phyloP scores from a whole-genome alignment of 1,139 yeast species.

The Geotrichum carabidarum region DNA sequence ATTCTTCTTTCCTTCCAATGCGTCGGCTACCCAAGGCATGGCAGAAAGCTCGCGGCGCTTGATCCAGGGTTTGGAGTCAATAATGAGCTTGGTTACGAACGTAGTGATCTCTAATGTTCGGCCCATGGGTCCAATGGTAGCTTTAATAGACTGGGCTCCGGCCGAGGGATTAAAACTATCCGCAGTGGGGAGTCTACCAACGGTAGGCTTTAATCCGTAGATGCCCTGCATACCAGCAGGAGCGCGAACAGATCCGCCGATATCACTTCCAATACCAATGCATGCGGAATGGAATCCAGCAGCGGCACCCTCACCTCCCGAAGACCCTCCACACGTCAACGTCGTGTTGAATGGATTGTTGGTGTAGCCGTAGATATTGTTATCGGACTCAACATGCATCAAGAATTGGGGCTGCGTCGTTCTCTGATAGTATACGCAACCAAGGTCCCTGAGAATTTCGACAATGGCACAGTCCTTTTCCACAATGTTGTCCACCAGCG shows the following conservation, averaged over 20 bases:
- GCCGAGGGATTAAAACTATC: slow-evolving; percentile 46
- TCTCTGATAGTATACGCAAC: slow-evolving; percentile 59
- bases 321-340: slow-evolving; percentile 62
- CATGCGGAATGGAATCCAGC: slow-evolving; percentile 61
- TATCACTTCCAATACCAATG: slow-evolving; percentile 69
- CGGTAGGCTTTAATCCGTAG: slow-evolving; percentile 64
- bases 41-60: slow-evolving; percentile 47
- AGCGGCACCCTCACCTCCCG: slow-evolving; percentile 64
- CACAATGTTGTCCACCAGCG: slow-evolving; percentile 36
- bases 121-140: slow-evolving; percentile 47
- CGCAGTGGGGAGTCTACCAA: slow-evolving; percentile 43
- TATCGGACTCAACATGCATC: slow-evolving; percentile 51
- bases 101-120: slow-evolving; percentile 54
- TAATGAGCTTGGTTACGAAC: slow-evolving; percentile 48
- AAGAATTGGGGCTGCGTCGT: slow-evolving; percentile 54
- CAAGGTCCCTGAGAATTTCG: slow-evolving; percentile 52
- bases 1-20: slow-evolving; percentile 37
- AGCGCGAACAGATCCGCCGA: slow-evolving; percentile 72
- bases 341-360: slow-evolving; percentile 51
- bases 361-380: slow-evolving; percentile 29
- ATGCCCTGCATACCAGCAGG: slow-evolving; percentile 70
- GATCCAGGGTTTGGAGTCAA: slow-evolving; percentile 54
- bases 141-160: slow-evolving; percentile 45
- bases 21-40: slow-evolving; percentile 47
- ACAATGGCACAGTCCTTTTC: slow-evolving; percentile 48